Evolutionary conservation across 1,139 yeast species (phyloP).

Genomic region (Saccharomycopsis hybrid): DNA sequence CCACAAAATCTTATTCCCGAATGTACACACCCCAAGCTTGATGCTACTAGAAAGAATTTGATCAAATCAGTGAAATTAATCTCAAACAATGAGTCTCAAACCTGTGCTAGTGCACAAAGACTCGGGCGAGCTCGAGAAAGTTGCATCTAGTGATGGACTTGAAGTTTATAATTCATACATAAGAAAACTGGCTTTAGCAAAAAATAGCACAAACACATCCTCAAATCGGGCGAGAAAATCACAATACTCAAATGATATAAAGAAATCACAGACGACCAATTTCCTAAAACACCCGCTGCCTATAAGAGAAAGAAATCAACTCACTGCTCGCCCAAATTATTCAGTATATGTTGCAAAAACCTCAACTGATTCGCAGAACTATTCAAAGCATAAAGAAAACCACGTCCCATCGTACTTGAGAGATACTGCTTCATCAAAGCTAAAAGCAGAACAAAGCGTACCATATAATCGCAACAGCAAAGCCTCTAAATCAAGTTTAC

Average conservation of each 20-base stretch:
- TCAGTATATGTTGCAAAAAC: background rate
- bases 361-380: background rate
- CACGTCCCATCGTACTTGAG: constrained; percentile 17
- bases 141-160: background rate
- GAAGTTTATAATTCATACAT: background rate
- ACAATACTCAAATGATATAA: too few relatives aligned
- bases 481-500: background rate
- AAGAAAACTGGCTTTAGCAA: background rate
- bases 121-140: background rate
- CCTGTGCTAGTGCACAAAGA: background rate
- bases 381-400: constrained; percentile 5
- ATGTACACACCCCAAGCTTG: background rate
- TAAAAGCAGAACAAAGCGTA: constrained; percentile 10
- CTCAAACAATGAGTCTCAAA: background rate
- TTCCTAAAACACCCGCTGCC: too few relatives aligned
- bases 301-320: background rate
- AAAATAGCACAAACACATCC: background rate
- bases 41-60: background rate
- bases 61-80: too few relatives aligned
- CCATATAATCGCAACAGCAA: background rate
- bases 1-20: background rate
- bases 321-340: background rate
- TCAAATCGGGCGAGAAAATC: too few relatives aligned
- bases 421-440: constrained; percentile 17
- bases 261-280: too few relatives aligned